These are phyloP conservation scores for Epichloe aotearoae DNA, from an alignment of 2,329 filamentous ascomycete species.

Conservation along the genomic window DNA sequence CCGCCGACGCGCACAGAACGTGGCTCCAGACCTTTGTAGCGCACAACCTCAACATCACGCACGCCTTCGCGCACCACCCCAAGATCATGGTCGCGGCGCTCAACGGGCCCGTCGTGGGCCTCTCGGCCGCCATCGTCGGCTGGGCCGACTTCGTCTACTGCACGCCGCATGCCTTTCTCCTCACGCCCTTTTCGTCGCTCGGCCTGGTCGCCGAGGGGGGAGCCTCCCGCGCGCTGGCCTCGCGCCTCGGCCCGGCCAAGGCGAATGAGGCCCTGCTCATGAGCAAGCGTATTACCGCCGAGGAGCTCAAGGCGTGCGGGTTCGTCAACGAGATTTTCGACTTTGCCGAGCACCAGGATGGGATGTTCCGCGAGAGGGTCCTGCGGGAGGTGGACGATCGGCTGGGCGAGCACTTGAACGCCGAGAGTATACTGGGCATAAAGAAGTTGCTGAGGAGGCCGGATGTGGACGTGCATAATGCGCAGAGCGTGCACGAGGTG, in stretches of 20 bases:
- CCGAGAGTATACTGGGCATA: constrained; percentile 67
- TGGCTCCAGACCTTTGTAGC: constrained; percentile 62
- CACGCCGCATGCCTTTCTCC: constrained; percentile 65
- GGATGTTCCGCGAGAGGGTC: constrained; percentile 58
- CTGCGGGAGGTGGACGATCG: constrained; percentile 68
- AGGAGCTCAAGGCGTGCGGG: constrained; percentile 61
- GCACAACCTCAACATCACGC: constrained; percentile 80
- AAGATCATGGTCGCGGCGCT: constrained; percentile 87
- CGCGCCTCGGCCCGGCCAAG: constrained; percentile 63
- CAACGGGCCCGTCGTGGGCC: constrained; percentile 82
- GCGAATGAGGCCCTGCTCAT: constrained; percentile 91
- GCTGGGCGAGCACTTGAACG: constrained; percentile 66
- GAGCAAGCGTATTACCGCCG: constrained; percentile 61
- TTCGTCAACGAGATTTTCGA: constrained; percentile 78
- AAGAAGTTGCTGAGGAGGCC: constrained; percentile 71
- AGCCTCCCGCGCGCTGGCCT: constrained; percentile 64
- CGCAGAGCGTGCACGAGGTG: constrained; percentile 70
- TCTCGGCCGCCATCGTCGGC: constrained; percentile 70
- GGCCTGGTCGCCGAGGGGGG: constrained; percentile 80
- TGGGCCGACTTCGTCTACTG: constrained; percentile 90
- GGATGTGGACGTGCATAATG: constrained; percentile 58
- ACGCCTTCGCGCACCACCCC: constrained; percentile 83
- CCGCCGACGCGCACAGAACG: constrained; percentile 29
- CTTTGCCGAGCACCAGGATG: constrained; percentile 45
- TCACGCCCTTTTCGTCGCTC: constrained; percentile 83